phyloP scores from a whole-genome alignment of 2,329 filamentous ascomycete species.

The Rhynchosporium graminicola region DNA sequence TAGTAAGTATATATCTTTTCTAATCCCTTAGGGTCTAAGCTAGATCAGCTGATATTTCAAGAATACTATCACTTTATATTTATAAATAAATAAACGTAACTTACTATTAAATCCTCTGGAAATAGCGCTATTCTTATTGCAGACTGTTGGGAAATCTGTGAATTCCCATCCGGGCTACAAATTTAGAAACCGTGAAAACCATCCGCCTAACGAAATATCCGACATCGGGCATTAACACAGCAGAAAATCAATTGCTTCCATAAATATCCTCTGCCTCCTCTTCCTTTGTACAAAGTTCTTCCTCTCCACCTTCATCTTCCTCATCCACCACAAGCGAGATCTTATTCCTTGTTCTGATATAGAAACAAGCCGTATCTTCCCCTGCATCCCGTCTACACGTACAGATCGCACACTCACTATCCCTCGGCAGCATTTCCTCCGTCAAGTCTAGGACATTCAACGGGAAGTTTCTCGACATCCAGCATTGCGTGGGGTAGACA shows the following conservation, averaged over 20 bases:
- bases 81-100: too few relatives aligned
- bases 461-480: not conserved
- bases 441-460: not conserved
- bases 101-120: too few relatives aligned
- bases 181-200: too few relatives aligned
- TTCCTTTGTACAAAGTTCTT: not conserved
- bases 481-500: not conserved
- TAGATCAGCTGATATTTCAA: too few relatives aligned
- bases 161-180: too few relatives aligned
- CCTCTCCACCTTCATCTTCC: not conserved
- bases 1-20: too few relatives aligned
- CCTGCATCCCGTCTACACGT: not conserved
- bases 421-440: not conserved
- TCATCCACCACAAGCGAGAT: not conserved
- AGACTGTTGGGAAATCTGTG: too few relatives aligned
- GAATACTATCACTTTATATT: too few relatives aligned
- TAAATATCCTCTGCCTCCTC: not conserved
- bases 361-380: not conserved
- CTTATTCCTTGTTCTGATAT: not conserved
- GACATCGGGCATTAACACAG: too few relatives aligned
- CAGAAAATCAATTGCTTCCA: not conserved
- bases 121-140: too few relatives aligned
- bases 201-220: too few relatives aligned
- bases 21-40: too few relatives aligned
- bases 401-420: not conserved